Evolutionary conservation across 2,329 filamentous ascomycete genomes (phyloP), one percentile per base, ranked within the genome.

Genomic region (Penicillium crustosum): DNA sequence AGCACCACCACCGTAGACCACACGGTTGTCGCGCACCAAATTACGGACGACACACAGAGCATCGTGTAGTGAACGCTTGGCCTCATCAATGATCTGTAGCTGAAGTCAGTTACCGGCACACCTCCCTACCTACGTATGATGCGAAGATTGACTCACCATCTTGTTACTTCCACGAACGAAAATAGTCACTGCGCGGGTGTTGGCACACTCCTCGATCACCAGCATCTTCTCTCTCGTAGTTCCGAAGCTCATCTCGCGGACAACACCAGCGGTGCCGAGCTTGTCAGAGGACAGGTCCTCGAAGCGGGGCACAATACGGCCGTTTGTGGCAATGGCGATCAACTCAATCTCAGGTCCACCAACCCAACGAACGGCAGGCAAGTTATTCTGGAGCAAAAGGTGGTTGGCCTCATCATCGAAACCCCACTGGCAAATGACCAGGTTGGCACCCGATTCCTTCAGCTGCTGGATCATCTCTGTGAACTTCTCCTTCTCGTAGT

Each of bases 401-500:
- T 99, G 94, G 81, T 99, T 99, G 62, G 94, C 94, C 80, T 99
- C 94, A 72, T 99, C 94, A 74, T 99, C 94, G 73, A 99, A 99
- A 66, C 94, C 94, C 94, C 95, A 99, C 76, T 99, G 95, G 79
- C 94, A 99, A 72, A 99, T 96, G 63, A 93, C 94, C 60, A 99
- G 84, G 80, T 99, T 99, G 64, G 94, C 94, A 61, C 94, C 94
- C 0, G 93, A 95, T 70, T 90, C 90, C 81, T 99, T 99, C 82
- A 99, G 94, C 78, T 97, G 90, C 74, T 95, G 84, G 69, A 99
- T 97, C 94, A 99, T 99, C 81, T 97, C 93, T 58, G 91, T 85
- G 74, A 99, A 99, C 80, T 97, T 99, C 74, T 91, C 89, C 69
- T 88, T 88, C 79, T 99, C 94, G 80, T 99, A 99, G 68, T 84